Percentiles rank a stretch among this genome's conserved stretches.
These are phyloP conservation scores for Mycena pura DNA, from an alignment of 768 basidiomycete species.

Conservation along the genomic window DNA sequence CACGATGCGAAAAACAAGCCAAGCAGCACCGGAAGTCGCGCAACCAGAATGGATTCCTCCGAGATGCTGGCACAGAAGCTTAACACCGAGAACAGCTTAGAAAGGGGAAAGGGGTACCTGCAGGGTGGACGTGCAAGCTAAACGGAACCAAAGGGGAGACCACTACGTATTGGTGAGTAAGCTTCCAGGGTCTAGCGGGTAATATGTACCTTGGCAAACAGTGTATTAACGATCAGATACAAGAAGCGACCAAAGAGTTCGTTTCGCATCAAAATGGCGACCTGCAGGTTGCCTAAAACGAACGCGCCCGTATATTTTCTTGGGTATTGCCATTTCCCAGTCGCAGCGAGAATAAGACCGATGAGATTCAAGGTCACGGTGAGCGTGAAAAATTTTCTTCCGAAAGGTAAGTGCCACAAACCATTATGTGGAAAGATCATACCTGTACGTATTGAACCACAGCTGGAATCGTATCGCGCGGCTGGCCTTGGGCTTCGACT, in stretches of 20 bases:
- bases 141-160: constrained; percentile 67
- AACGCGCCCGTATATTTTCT: constrained; percentile 70
- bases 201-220: constrained; percentile 72
- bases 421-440: constrained; percentile 15
- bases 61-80: constrained; percentile 58
- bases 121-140: constrained; percentile 75
- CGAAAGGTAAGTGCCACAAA: background rate
- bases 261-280: constrained; percentile 79
- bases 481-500: constrained; percentile 50
- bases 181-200: background rate
- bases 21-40: constrained; percentile 73
- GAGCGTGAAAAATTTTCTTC: constrained; percentile 76
- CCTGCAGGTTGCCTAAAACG: constrained; percentile 75
- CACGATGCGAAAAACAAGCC: constrained; percentile 71
- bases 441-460: constrained; percentile 87
- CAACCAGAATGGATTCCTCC: constrained; percentile 89
- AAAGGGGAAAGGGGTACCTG: constrained; percentile 7
- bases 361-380: constrained; percentile 65
- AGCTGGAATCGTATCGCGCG: constrained; percentile 66
- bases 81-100: background rate
- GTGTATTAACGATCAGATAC: constrained; percentile 73
- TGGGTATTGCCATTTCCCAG: constrained; percentile 73
- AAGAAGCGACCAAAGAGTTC: constrained; percentile 83
- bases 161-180: constrained; percentile 35
- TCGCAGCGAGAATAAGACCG: constrained; percentile 64